phyloP scores from a whole-genome alignment of 495 filamentous ascomycete species.

The Tuber microsphaerosporum region DNA sequence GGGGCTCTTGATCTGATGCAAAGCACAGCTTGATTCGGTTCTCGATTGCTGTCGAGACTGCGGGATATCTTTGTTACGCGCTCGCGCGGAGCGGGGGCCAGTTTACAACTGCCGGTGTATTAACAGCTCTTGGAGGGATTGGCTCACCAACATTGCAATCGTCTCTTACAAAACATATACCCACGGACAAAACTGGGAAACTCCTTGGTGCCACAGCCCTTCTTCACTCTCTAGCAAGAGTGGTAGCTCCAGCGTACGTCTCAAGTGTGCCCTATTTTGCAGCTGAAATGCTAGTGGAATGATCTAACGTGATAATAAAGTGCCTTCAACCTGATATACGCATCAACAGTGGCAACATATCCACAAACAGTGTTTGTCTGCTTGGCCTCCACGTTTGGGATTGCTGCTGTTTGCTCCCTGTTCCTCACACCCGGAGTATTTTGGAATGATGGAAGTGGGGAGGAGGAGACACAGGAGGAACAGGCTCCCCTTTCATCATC shows the following conservation, averaged over 20 bases:
- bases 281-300: no score
- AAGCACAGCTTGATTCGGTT: constrained; percentile 55
- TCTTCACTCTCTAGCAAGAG: constrained; percentile 71
- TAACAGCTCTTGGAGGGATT: constrained; percentile 73
- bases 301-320: constrained; percentile 1
- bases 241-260: constrained; percentile 59
- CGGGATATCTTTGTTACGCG: constrained; percentile 69
- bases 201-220: constrained; percentile 80
- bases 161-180: constrained; percentile 82
- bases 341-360: constrained; percentile 65
- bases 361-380: constrained; percentile 78
- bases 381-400: constrained; percentile 58
- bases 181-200: constrained; percentile 69
- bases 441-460: constrained; percentile 20
- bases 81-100: constrained; percentile 51
- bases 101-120: constrained; percentile 59
- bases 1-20: constrained; percentile 15
- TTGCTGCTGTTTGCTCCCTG: constrained; percentile 63
- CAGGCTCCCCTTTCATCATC: background rate
- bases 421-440: constrained; percentile 28
- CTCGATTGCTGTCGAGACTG: constrained; percentile 67
- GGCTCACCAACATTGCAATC: constrained; percentile 75
- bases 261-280: background rate
- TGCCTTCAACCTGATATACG: constrained; percentile 79
- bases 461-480: constrained; percentile 10